phyloP scores from a whole-genome alignment of 2,329 filamentous ascomycete species.

The Fusarium neocosmosporiellum region DNA sequence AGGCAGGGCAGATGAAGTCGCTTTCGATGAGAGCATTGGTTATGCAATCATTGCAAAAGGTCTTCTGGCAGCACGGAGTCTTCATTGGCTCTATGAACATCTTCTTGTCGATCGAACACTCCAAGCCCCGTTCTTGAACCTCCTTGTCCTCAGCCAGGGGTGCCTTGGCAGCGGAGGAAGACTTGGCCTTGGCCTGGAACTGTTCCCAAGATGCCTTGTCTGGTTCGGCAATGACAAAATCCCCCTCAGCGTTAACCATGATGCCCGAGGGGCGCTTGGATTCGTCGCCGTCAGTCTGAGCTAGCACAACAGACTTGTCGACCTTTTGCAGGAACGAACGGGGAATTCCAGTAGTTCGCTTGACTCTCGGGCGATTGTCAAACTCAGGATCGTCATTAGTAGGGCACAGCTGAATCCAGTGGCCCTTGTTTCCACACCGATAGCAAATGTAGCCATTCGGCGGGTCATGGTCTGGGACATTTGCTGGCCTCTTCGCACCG shows the following conservation, averaged over 20 bases:
- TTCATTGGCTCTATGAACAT: conserved; percentile 99
- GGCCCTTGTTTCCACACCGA: conserved; percentile 95
- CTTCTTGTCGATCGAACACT: conserved; percentile 96
- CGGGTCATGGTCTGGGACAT: conserved; percentile 91
- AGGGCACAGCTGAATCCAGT: conserved; percentile 98
- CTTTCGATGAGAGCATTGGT: conserved; percentile 98
- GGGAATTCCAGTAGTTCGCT: conserved; percentile 96
- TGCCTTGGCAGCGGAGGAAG: conserved; percentile 83
- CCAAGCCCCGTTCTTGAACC: conserved; percentile 85
- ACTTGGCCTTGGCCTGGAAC: conserved; percentile 94
- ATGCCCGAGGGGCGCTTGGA: conserved; percentile 88
- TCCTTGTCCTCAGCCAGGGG: conserved; percentile 84
- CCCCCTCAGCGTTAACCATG: conserved; percentile 97
- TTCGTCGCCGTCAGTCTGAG: conserved; percentile 80
- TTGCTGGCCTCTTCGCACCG: conserved; percentile 73
- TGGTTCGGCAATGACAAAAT: conserved; percentile 95
- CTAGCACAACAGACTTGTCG: conserved; percentile 84
- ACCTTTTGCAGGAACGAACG: conserved; percentile 95
- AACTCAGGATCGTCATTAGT: conserved; percentile 99
- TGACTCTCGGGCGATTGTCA: conserved; percentile 92
- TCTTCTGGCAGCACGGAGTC: conserved; percentile 97
- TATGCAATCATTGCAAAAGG: conserved; percentile 99
- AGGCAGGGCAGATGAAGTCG: conserved; percentile 95
- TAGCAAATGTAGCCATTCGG: conserved; percentile 97
- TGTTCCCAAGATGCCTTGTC: conserved; percentile 97